These are phyloP conservation scores for Plasmodium yoelii DNA, from an alignment of 169 alveolate genomes.

Conservation along the genomic window DNA sequence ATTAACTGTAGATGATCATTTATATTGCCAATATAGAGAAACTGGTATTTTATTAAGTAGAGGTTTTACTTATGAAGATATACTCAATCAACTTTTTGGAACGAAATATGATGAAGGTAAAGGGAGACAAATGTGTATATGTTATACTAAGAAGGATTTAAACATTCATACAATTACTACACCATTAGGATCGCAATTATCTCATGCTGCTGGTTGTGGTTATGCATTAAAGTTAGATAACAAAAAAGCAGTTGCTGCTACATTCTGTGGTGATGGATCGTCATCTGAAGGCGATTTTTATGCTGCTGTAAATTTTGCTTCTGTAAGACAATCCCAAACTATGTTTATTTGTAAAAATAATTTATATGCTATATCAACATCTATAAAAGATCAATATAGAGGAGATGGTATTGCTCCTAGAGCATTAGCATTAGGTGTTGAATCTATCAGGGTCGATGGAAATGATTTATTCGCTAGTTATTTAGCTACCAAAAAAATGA, in stretches of 20 bases:
- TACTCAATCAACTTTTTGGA: conserved; percentile 84
- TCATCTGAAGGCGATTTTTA: conserved; percentile 98
- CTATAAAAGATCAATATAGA: conserved; percentile 93
- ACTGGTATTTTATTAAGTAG: conserved; percentile 93
- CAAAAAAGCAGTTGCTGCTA: conserved; percentile 91
- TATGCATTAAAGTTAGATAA: conserved; percentile 91
- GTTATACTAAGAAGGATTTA: conserved; percentile 90
- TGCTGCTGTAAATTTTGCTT: conserved; percentile 96
- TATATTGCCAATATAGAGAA: conserved; percentile 95
- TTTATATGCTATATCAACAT: conserved; percentile 96
- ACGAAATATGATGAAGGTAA: conserved; percentile 93
- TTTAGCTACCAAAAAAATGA: conserved; percentile 91
- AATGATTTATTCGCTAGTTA: conserved; percentile 95
- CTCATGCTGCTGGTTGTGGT: conserved; percentile 98
- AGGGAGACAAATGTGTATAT: conserved; percentile 98
- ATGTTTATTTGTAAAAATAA: conserved; percentile 96
- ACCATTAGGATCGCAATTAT: conserved; percentile 95
- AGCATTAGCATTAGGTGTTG: conserved; percentile 95
- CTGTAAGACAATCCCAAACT: conserved; percentile 93
- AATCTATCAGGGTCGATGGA: conserved; percentile 92
- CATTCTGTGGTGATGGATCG: conserved; percentile 98
- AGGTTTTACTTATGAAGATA: conserved; percentile 92
- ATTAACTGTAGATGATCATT: conserved; percentile 88
- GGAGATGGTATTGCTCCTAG: conserved; percentile 97
- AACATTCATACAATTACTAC: conserved; percentile 95